Evolutionary conservation across 805 yeast genomes (phyloP).

Genomic region (Candida oleophila): DNA sequence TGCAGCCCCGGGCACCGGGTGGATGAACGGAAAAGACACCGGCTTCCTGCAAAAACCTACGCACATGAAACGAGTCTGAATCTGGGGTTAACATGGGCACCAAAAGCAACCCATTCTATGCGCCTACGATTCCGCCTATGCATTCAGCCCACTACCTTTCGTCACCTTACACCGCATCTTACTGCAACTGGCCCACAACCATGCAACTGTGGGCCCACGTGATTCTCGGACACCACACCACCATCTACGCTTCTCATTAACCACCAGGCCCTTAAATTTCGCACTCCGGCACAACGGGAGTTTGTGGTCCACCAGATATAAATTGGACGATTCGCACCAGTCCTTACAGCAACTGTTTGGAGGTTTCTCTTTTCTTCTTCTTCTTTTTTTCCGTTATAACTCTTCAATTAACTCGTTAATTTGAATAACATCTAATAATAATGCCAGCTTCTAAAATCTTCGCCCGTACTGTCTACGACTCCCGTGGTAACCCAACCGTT

Average conservation of each 20-base stretch:
- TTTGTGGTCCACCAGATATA: conserved; percentile 20
- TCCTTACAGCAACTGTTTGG: background rate
- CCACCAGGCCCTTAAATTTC: conserved; percentile 5
- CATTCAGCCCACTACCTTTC: too few species aligned
- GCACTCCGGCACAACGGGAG: conserved; percentile 23
- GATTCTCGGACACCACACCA: conserved; percentile 5
- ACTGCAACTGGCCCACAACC: background rate
- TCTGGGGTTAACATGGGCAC: too few species aligned
- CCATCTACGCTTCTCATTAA: background rate
- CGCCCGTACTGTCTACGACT: conserved; percentile 21
- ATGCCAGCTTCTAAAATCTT: conserved; percentile 14
- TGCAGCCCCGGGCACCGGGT: too few species aligned
- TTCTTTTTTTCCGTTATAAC: conserved; percentile 3
- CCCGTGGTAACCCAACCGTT: conserved; percentile 24
- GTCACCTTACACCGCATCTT: conserved; percentile 6
- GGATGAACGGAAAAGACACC: too few species aligned
- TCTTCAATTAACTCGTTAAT: conserved; percentile 6
- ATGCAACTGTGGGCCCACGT: background rate
- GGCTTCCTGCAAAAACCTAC: too few species aligned
- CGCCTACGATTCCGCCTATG: background rate
- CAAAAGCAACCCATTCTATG: too few species aligned
- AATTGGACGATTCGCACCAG: conserved; percentile 5
- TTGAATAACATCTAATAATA: background rate
- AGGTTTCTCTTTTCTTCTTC: background rate
- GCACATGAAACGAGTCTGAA: too few species aligned